Evolutionary conservation across 495 filamentous ascomycete species (phyloP).

Genomic region (Neurospora pannonica): DNA sequence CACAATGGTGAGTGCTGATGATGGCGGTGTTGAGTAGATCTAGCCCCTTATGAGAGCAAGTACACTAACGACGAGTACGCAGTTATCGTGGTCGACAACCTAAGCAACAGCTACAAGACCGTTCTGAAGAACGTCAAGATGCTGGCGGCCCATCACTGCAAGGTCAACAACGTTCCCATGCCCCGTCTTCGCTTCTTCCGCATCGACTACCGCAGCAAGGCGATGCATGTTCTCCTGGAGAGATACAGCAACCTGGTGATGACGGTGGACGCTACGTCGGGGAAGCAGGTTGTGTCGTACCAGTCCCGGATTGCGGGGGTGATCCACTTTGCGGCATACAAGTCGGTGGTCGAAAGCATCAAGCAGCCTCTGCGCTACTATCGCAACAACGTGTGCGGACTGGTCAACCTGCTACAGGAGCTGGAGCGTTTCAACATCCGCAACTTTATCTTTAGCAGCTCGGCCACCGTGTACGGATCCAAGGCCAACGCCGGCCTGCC

Average conservation of each 20-base stretch:
- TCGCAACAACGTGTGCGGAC: slow-evolving; percentile 54
- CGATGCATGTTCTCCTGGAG: slow-evolving; percentile 16
- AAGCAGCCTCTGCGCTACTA: slow-evolving; percentile 51
- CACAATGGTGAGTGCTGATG: slow-evolving; percentile 35
- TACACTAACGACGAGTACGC: not conserved
- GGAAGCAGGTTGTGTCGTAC: slow-evolving; percentile 32
- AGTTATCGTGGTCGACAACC: slow-evolving; percentile 53
- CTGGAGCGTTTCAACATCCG: slow-evolving; percentile 51
- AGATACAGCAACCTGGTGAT: slow-evolving; percentile 22
- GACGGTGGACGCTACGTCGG: slow-evolving; percentile 27
- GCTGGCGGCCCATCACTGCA: slow-evolving; percentile 43
- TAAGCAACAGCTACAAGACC: slow-evolving; percentile 48
- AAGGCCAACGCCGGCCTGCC: slow-evolving; percentile 43
- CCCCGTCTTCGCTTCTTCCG: slow-evolving; percentile 46
- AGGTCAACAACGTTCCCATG: slow-evolving; percentile 19
- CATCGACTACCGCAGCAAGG: slow-evolving; percentile 46
- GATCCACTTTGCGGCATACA: slow-evolving; percentile 57
- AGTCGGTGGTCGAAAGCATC: slow-evolving; percentile 43
- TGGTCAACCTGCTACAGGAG: slow-evolving; percentile 48
- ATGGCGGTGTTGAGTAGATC: not conserved
- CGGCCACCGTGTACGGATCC: slow-evolving; percentile 53
- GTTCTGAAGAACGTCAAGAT: slow-evolving; percentile 44
- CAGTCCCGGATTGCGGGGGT: slow-evolving; percentile 48
- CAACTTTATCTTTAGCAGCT: slow-evolving; percentile 58
- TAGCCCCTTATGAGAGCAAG: not conserved